Evolutionary conservation across 148 eudicot species (phyloP).

Genomic region (Vaccinium corymbosum): DNA sequence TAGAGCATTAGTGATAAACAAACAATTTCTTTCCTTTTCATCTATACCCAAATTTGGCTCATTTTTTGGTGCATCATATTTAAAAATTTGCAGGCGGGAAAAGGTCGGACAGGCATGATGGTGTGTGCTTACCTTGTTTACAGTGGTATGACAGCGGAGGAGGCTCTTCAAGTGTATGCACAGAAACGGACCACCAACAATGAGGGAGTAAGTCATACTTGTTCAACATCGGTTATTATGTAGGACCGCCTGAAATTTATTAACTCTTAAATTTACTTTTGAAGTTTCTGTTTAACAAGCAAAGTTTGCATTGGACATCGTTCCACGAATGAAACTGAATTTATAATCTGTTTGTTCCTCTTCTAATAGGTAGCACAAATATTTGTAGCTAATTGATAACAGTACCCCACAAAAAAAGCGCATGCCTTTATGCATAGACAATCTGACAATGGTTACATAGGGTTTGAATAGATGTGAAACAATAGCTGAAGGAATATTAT

Average conservation of each 20-base stretch:
- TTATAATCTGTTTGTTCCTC: background rate
- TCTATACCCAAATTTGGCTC: background rate
- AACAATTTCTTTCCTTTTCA: background rate
- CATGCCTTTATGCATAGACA: background rate
- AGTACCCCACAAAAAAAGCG: background rate
- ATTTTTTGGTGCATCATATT: background rate
- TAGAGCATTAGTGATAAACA: background rate
- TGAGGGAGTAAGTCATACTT: conserved; percentile 43
- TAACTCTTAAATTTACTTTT: background rate
- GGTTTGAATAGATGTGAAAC: background rate
- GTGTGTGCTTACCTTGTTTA: conserved; percentile 53
- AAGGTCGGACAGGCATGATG: conserved; percentile 69
- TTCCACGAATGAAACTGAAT: background rate
- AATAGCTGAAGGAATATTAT: background rate
- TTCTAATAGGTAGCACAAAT: background rate
- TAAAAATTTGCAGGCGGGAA: conserved; percentile 49
- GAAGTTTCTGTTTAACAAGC: background rate
- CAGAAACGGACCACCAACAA: conserved; percentile 54
- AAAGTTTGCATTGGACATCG: background rate
- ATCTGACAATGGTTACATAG: background rate
- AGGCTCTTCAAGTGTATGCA: conserved; percentile 60
- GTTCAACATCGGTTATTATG: background rate
- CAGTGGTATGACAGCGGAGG: conserved; percentile 49
- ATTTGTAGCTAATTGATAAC: background rate
- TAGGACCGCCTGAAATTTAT: background rate